Evolutionary conservation across 768 basidiomycete species (phyloP).

Genomic region (Lactarius vividus): DNA sequence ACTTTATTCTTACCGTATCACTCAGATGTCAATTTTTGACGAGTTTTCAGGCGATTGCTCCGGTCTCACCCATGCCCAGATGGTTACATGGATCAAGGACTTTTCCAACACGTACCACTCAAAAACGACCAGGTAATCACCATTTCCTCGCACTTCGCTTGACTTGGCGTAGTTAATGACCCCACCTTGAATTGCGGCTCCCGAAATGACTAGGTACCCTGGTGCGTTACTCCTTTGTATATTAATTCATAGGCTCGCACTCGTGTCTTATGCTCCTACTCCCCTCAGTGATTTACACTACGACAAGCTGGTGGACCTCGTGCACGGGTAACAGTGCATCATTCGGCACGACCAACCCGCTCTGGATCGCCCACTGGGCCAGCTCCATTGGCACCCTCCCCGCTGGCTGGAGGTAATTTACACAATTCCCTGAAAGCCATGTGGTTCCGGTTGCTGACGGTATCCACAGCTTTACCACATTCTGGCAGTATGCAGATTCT

Average conservation of each 20-base stretch:
- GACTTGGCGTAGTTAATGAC: background rate
- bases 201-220: constrained; percentile 35
- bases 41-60: constrained; percentile 44
- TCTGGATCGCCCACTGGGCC: constrained; percentile 59
- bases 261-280: background rate
- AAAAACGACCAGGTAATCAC: constrained; percentile 43
- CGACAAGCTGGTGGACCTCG: constrained; percentile 64
- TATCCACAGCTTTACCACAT: constrained; percentile 45
- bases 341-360: constrained; percentile 51
- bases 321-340: constrained; percentile 59
- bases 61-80: constrained; percentile 47
- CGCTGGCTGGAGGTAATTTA: constrained; percentile 41
- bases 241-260: background rate
- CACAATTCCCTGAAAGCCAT: too few relatives aligned
- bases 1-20: too few relatives aligned
- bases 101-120: constrained; percentile 56
- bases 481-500: constrained; percentile 61
- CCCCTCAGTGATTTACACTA: constrained; percentile 54
- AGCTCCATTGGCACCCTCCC: constrained; percentile 53
- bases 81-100: constrained; percentile 61
- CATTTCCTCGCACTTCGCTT: background rate
- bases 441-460: background rate
- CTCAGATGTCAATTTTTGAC: background rate
- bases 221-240: constrained; percentile 30
- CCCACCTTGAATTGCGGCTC: constrained; percentile 27